Evolutionary conservation across 140 eudicot genomes (phyloP), one percentile per base, ranked within the genome.

Genomic region (Ambrosia hybrid): DNA sequence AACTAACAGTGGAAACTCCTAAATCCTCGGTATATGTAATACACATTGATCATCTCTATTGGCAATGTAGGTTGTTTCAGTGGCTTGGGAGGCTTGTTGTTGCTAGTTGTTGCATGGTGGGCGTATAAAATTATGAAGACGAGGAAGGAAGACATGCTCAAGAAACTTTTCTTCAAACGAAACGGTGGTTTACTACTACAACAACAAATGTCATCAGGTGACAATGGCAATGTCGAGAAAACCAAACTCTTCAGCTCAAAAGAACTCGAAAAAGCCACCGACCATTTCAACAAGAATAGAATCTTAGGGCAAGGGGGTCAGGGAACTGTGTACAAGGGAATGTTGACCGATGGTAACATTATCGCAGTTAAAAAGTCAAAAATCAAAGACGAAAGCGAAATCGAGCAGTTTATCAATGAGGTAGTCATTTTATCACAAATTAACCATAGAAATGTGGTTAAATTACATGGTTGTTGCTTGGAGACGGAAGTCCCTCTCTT

Each of bases 261-360:
- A 48, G 72, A 67, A 26, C 72, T 67, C 2, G 72, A 46, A 39
- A 67, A 67, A 67, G 72, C 72, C 11, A 67, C 72, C 0, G 72
- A 67, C 21, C 37, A 46, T 38, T 67, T 67, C 53, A 67, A 67
- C 33, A 17, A 67, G 58, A 67, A 45, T 6, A 57, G 72, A 10
- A 67, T 67, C 57, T 21, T 67, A 7, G 72, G 72, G 5, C 43
- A 67, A 67, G 72, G 72, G 9, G 72, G 72, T 2, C 72, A 67
- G 4, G 72, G 72, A 45, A 67, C 72, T 21, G 72, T 67, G 10
- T 67, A 16, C 72, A 67, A 67, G 30, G 72, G 72, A 11, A 67
- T 67, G 57, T 21, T 67, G 72, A 51, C 41, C 6, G 72, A 67
- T 46, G 72, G 72, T 5, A 67, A 43, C 2, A 67, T 67, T 67